phyloP scores from a whole-genome alignment of 805 yeast genomes.

The Wickerhamomyces silvicola region DNA sequence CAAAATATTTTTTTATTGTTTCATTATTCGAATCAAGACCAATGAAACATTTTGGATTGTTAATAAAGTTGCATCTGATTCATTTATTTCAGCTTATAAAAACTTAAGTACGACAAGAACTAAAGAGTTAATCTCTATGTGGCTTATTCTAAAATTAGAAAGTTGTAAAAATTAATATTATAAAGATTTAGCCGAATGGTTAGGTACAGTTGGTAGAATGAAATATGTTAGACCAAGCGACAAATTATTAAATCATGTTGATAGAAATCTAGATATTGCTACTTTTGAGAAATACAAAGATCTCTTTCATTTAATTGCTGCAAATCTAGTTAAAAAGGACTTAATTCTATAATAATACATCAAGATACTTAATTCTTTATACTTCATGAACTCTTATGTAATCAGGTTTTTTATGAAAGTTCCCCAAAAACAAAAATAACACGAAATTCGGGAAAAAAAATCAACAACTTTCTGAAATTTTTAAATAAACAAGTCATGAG shows the following conservation, averaged over 20 bases:
- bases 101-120: slow-evolving; percentile 47
- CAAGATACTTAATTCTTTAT: background rate
- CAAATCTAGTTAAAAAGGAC: slow-evolving; percentile 78
- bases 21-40: slow-evolving; percentile 48
- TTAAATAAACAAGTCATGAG: slow-evolving; percentile 19
- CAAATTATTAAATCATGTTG: slow-evolving; percentile 55
- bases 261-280: slow-evolving; percentile 54
- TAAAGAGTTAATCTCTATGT: slow-evolving; percentile 77
- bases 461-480: background rate
- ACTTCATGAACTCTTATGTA: too few relatives aligned
- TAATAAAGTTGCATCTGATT: slow-evolving; percentile 27
- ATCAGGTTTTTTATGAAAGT: too few relatives aligned
- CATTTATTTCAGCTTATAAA: slow-evolving; percentile 31
- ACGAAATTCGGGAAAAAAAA: background rate
- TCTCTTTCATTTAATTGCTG: slow-evolving; percentile 81
- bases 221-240: slow-evolving; percentile 88
- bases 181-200: slow-evolving; percentile 65
- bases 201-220: slow-evolving; percentile 92
- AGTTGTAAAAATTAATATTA: slow-evolving; percentile 43
- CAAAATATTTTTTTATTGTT: slow-evolving; percentile 80
- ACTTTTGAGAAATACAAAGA: slow-evolving; percentile 56
- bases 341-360: slow-evolving; percentile 35
- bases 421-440: too few relatives aligned
- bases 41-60: slow-evolving; percentile 31
- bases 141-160: slow-evolving; percentile 60